Evolutionary conservation across 257 asterid species (phyloP).

Genomic region (Nyctanthes arbortristis): DNA sequence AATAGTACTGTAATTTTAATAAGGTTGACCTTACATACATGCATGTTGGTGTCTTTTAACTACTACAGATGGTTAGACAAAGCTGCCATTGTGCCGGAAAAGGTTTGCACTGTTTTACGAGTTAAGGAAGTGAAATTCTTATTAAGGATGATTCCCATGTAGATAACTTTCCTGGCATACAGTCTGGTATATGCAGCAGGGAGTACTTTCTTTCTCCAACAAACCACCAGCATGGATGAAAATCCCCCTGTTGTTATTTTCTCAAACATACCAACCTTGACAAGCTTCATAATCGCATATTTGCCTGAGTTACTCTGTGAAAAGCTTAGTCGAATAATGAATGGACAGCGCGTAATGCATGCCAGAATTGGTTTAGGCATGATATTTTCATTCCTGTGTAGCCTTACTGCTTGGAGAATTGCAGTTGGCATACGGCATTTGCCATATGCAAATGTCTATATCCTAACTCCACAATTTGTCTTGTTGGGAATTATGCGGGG

Average conservation of each 20-base stretch:
- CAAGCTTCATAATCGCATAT: background rate
- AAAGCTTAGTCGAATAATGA: background rate
- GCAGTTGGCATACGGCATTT: background rate
- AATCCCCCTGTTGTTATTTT: background rate
- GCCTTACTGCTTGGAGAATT: conserved; percentile 6
- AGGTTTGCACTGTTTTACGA: conserved; percentile 3
- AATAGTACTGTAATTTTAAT: no score
- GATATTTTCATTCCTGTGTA: conserved; percentile 16
- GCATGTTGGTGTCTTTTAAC: background rate
- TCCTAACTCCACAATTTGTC: conserved; percentile 17
- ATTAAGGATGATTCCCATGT: conserved; percentile 22
- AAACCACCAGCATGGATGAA: background rate
- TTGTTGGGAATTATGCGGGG: conserved; percentile 23
- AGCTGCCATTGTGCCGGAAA: conserved; percentile 13
- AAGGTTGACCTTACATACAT: no score
- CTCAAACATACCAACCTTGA: background rate
- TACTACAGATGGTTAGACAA: conserved; percentile 23
- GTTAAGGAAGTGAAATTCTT: conserved; percentile 23
- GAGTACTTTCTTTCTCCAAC: conserved; percentile 27
- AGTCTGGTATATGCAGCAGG: conserved; percentile 16
- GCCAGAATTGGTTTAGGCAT: conserved; percentile 22
- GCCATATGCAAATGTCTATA: background rate
- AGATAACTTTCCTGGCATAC: conserved; percentile 21
- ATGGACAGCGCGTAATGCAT: background rate
- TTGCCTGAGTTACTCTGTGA: background rate